Percentiles rank a stretch among this genome's conserved stretches.
These are phyloP conservation scores for Zostera marina DNA, from an alignment of 116 monocot genomes.

Conservation along the genomic window DNA sequence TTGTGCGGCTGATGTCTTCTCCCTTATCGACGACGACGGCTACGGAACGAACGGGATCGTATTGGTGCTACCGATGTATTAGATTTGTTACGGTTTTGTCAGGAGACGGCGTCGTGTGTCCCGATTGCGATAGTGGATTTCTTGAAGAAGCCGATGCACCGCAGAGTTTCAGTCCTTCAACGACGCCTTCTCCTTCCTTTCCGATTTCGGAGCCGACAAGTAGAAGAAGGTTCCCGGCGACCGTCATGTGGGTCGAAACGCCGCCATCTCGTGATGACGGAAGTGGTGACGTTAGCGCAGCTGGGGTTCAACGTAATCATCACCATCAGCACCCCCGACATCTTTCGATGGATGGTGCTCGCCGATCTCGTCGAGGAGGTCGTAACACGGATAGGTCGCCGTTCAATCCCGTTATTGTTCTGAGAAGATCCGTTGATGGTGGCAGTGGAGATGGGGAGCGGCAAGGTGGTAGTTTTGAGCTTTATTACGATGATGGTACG, in stretches of 20 bases:
- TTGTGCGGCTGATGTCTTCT: constrained; percentile 1
- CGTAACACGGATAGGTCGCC: constrained; percentile 28
- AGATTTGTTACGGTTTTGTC: constrained; percentile 48
- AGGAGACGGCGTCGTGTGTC: constrained; percentile 31
- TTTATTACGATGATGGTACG: constrained; percentile 56
- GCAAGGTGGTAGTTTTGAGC: constrained; percentile 9
- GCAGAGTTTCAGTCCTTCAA: constrained; percentile 3
- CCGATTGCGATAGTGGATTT: constrained; percentile 73
- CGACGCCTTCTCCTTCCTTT: constrained; percentile 11
- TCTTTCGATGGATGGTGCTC: not conserved
- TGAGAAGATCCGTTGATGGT: constrained; percentile 13
- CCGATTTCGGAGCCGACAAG: constrained; percentile 4
- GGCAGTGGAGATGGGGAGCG: constrained; percentile 1
- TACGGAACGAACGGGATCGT: constrained; percentile 17
- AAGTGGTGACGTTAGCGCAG: not conserved
- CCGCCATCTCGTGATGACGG: not conserved
- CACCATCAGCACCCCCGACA: not conserved
- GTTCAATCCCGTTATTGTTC: constrained; percentile 58
- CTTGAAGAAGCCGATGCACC: constrained; percentile 49
- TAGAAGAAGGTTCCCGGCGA: constrained; percentile 6
- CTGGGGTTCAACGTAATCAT: not conserved
- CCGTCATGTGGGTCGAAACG: constrained; percentile 9
- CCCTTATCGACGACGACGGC: not conserved
- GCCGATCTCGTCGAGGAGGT: constrained; percentile 15
- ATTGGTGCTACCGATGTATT: constrained; percentile 90